phyloP scores from a whole-genome alignment of 306 rosid species.

The Prunus armeniaca region DNA sequence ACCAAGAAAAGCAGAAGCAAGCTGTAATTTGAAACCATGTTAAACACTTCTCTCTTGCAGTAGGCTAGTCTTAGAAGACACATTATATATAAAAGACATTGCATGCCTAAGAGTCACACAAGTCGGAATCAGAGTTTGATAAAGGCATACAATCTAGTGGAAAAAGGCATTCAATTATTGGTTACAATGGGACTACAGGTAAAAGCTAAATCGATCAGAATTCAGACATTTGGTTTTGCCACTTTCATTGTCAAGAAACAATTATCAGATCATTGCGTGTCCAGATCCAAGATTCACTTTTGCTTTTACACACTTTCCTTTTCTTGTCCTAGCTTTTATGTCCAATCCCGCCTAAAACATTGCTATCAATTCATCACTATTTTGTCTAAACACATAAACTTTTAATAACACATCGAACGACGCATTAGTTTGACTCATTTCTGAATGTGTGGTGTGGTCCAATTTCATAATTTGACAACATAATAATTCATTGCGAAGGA shows the following conservation, averaged over 20 bases:
- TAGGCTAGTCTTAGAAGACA: neutral
- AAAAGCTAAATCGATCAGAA: neutral
- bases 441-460: no score
- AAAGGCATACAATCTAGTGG: neutral
- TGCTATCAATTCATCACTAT: no score
- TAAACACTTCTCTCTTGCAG: neutral
- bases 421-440: no score
- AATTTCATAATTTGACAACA: no score
- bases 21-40: conserved; percentile 38
- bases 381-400: no score
- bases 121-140: neutral
- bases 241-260: neutral
- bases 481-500: no score
- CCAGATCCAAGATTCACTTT: neutral
- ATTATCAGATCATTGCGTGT: neutral
- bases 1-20: conserved; percentile 30
- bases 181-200: neutral
- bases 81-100: neutral
- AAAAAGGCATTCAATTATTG: neutral
- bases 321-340: neutral
- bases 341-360: no score
- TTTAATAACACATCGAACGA: no score
- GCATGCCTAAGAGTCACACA: neutral
- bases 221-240: neutral
- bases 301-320: neutral